Conservation (phyloP, 805 yeast species). For the Pichia occidentalis region DNA sequence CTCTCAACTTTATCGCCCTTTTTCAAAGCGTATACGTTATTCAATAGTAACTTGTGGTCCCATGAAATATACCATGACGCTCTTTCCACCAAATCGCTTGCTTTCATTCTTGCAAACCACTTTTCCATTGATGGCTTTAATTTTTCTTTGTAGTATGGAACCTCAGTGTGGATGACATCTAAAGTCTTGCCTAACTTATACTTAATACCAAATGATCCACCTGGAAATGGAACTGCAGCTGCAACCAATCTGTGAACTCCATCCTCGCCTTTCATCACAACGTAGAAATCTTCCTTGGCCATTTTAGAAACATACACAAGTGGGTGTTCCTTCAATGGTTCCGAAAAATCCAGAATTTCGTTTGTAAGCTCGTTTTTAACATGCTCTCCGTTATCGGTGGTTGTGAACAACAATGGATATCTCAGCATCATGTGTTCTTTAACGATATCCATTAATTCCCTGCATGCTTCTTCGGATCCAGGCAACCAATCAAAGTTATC, state of each 20-base stretch:
- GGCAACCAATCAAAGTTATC: slow-evolving; percentile 63
- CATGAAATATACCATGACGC: slow-evolving; percentile 72
- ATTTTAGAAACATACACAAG: slow-evolving; percentile 54
- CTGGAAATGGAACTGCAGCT: slow-evolving; percentile 76
- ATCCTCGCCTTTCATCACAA: slow-evolving; percentile 48
- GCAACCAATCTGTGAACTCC: slow-evolving; percentile 60
- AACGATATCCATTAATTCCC: slow-evolving; percentile 59
- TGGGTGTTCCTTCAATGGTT: slow-evolving; percentile 59
- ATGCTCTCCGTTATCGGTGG: slow-evolving; percentile 41
- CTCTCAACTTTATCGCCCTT: slow-evolving; percentile 41
- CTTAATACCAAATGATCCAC: slow-evolving; percentile 63
- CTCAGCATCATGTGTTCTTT: slow-evolving; percentile 52
- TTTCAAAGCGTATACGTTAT: slow-evolving; percentile 46
- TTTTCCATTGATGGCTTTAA: slow-evolving; percentile 65
- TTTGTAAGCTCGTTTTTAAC: slow-evolving; percentile 56
- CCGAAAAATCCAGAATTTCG: slow-evolving; percentile 53
- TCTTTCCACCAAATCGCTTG: slow-evolving; percentile 59
- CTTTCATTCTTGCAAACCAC: slow-evolving; percentile 60
- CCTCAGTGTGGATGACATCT: slow-evolving; percentile 60
- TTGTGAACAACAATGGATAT: slow-evolving; percentile 57
- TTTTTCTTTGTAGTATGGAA: slow-evolving; percentile 63
- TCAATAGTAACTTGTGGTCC: slow-evolving; percentile 58
- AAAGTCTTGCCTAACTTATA: slow-evolving; percentile 54
- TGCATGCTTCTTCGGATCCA: slow-evolving; percentile 52
- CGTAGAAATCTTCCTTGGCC: slow-evolving; percentile 72